Evolutionary conservation across 1,284 basidiomycete species (phyloP).

Genomic region (Ustilago sp.): DNA sequence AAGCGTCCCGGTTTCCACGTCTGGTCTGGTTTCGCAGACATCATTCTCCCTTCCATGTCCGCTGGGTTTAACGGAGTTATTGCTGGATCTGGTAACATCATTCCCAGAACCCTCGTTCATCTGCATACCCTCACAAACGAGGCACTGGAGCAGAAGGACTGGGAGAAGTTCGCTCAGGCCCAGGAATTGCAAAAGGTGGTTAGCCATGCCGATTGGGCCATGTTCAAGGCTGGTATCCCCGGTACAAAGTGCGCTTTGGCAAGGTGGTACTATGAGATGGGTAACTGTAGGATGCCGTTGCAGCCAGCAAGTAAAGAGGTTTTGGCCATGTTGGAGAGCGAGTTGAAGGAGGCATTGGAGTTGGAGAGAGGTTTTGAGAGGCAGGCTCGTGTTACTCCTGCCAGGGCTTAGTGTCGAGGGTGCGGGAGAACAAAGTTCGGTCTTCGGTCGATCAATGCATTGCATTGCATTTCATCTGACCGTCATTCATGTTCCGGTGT

Average conservation of each 20-base stretch:
- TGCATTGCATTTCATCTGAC: background rate
- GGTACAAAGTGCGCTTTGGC: conserved; percentile 84
- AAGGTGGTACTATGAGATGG: conserved; percentile 80
- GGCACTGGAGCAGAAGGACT: conserved; percentile 23
- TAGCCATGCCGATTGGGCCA: conserved; percentile 82
- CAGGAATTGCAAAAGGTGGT: conserved; percentile 82
- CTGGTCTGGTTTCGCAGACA: conserved; percentile 47
- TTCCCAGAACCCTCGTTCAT: conserved; percentile 75
- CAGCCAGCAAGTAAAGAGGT: conserved; percentile 74
- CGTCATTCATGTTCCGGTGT: background rate
- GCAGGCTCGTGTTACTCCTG: conserved; percentile 59
- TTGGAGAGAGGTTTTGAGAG: conserved; percentile 76
- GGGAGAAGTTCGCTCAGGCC: conserved; percentile 75
- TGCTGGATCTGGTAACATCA: conserved; percentile 53
- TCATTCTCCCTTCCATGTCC: conserved; percentile 46
- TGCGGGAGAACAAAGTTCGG: background rate
- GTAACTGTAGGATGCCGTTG: conserved; percentile 80
- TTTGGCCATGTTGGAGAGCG: conserved; percentile 77
- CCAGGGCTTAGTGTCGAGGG: conserved; percentile 21
- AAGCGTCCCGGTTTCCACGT: conserved; percentile 62
- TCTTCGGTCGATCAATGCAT: background rate
- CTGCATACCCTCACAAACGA: conserved; percentile 77
- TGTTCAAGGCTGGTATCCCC: conserved; percentile 81
- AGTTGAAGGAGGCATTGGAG: conserved; percentile 76
- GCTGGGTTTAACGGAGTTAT: conserved; percentile 54